phyloP scores from a whole-genome alignment of 371 early-diverging fungal genomes.

The Mucor ambiguus region DNA sequence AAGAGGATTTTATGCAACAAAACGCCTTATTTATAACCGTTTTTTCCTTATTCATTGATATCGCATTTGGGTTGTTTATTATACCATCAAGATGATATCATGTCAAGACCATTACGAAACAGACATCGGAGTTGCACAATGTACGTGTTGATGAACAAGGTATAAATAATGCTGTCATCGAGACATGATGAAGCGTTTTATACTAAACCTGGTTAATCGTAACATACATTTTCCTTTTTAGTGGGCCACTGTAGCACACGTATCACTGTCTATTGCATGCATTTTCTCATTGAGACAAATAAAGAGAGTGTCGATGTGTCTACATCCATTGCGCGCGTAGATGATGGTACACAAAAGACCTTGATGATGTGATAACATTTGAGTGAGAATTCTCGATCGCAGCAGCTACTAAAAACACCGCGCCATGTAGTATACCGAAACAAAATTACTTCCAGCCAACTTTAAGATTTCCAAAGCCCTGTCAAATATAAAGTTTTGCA shows the following conservation, averaged over 20 bases:
- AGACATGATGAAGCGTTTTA: not conserved
- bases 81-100: slow-evolving; percentile 18
- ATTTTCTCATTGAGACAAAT: not conserved
- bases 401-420: not conserved
- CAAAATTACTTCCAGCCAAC: not conserved
- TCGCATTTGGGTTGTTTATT: not conserved
- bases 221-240: not conserved
- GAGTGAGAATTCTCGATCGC: not conserved
- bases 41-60: not conserved
- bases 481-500: not conserved
- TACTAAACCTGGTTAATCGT: not conserved
- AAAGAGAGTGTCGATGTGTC: not conserved
- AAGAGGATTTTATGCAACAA: not conserved
- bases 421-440: not conserved
- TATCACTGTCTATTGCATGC: not conserved
- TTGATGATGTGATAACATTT: not conserved
- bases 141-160: not conserved
- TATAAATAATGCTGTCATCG: not conserved
- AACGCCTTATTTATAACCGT: not conserved
- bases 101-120: not conserved
- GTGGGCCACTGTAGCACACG: not conserved
- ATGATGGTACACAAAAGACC: not conserved
- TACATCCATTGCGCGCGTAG: not conserved
- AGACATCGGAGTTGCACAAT: not conserved
- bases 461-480: not conserved